Evolutionary conservation across 2,329 filamentous ascomycete species (phyloP).

Genomic region (Talaromyces marneffei): DNA sequence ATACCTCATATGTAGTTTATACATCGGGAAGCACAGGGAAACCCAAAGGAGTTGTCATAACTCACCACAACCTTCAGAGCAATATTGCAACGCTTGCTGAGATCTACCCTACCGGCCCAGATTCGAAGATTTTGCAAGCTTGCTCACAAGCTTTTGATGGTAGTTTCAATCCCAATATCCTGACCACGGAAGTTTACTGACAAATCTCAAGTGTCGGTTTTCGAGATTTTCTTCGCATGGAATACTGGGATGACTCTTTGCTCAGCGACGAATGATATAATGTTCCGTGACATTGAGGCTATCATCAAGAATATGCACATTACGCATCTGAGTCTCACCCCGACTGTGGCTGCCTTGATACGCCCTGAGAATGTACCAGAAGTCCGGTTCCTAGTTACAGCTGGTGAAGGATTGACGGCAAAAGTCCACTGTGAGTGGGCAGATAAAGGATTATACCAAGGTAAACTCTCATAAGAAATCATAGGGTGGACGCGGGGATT

Average conservation of each 20-base stretch:
- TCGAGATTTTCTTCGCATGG: conserved; percentile 87
- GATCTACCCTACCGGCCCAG: conserved; percentile 56
- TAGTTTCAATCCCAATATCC: conserved; percentile 16
- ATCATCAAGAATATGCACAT: conserved; percentile 58
- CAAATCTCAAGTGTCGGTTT: conserved; percentile 61
- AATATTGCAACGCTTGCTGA: conserved; percentile 63
- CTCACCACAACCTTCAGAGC: conserved; percentile 67
- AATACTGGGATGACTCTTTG: conserved; percentile 71
- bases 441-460: conserved; percentile 64
- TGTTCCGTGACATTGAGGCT: conserved; percentile 66
- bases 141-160: conserved; percentile 78
- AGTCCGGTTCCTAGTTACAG: conserved; percentile 71
- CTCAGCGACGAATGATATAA: conserved; percentile 64
- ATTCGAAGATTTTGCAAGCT: conserved; percentile 66
- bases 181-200: conserved; percentile 14
- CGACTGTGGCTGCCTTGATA: conserved; percentile 74
- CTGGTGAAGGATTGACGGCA: conserved; percentile 72
- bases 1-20: conserved; percentile 71
- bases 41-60: conserved; percentile 75
- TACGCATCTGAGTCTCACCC: conserved; percentile 79
- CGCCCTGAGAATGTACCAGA: conserved; percentile 61
- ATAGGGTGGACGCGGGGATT: not conserved
- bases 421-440: conserved; percentile 67
- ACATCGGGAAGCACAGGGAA: conserved; percentile 76
- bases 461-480: conserved; percentile 24